Evolutionary conservation across 345 rosid species (phyloP).

Genomic region (Jatropha curcas): DNA sequence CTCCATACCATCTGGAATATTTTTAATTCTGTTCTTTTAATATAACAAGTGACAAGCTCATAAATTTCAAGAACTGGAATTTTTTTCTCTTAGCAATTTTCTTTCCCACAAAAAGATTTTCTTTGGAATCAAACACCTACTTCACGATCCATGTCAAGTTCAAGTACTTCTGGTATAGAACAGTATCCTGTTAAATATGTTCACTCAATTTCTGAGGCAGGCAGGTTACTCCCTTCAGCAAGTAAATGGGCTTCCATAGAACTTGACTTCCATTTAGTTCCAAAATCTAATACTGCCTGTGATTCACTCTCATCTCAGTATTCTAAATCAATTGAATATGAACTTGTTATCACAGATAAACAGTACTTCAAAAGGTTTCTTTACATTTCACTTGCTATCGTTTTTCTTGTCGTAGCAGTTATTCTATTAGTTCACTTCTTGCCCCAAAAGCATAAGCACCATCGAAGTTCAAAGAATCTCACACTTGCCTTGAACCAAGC

Average conservation of each 20-base stretch:
- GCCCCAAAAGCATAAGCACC: conserved; percentile 38
- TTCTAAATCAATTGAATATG: conserved; percentile 49
- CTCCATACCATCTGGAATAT: not conserved
- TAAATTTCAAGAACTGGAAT: not conserved
- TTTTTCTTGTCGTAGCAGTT: conserved; percentile 27
- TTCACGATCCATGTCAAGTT: conserved; percentile 19
- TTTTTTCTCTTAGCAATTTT: not conserved
- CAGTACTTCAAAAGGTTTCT: conserved; percentile 45
- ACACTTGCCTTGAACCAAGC: conserved; percentile 56
- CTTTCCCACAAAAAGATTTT: no score
- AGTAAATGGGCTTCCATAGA: conserved; percentile 51
- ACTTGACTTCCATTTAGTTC: conserved; percentile 29
- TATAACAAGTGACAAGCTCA: conserved; percentile 4
- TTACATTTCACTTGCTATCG: conserved; percentile 22
- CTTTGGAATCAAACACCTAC: not conserved
- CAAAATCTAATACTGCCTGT: conserved; percentile 28
- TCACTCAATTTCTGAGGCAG: conserved; percentile 41
- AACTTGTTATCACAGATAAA: conserved; percentile 48
- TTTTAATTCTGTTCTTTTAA: not conserved
- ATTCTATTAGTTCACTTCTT: conserved; percentile 36
- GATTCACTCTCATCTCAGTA: conserved; percentile 47
- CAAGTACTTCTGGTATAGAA: conserved; percentile 18
- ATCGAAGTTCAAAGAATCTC: conserved; percentile 44
- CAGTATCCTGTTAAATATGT: conserved; percentile 24
- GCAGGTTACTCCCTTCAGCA: conserved; percentile 48